phyloP scores from a whole-genome alignment of 2,329 filamentous ascomycete genomes.

The Colletotrichum paranaense region DNA sequence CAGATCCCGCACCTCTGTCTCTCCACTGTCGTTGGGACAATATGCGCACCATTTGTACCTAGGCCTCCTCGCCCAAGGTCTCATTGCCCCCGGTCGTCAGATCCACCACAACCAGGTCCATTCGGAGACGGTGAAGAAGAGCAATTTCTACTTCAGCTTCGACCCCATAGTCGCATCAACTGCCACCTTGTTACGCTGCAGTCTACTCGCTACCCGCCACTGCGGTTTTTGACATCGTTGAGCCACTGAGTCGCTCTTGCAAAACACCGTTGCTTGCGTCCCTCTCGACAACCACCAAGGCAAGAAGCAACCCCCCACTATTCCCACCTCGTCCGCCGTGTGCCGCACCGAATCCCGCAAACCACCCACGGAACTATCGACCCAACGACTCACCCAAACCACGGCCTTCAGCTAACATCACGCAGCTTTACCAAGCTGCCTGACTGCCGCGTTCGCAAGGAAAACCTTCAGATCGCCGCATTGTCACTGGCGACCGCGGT shows the following conservation, averaged over 20 bases:
- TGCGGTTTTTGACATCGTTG: not conserved
- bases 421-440: not conserved
- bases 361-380: not conserved
- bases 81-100: conserved; percentile 5
- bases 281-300: not conserved
- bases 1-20: not conserved
- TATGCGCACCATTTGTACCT: conserved; percentile 23
- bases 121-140: conserved; percentile 10
- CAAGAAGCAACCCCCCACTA: not conserved
- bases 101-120: not conserved
- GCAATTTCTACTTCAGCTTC: conserved; percentile 1
- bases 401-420: not conserved
- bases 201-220: not conserved
- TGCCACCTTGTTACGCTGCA: not conserved
- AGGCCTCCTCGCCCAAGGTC: conserved; percentile 24
- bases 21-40: conserved; percentile 12
- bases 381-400: not conserved
- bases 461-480: not conserved
- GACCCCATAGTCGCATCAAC: not conserved
- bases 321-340: not conserved
- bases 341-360: not conserved
- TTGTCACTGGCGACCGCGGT: not conserved
- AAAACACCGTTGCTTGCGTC: not conserved
- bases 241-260: not conserved
- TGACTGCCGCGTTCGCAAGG: not conserved